Evolutionary conservation across 73 alveolate genomes (phyloP).

Genomic region (Effrenium voratum): DNA sequence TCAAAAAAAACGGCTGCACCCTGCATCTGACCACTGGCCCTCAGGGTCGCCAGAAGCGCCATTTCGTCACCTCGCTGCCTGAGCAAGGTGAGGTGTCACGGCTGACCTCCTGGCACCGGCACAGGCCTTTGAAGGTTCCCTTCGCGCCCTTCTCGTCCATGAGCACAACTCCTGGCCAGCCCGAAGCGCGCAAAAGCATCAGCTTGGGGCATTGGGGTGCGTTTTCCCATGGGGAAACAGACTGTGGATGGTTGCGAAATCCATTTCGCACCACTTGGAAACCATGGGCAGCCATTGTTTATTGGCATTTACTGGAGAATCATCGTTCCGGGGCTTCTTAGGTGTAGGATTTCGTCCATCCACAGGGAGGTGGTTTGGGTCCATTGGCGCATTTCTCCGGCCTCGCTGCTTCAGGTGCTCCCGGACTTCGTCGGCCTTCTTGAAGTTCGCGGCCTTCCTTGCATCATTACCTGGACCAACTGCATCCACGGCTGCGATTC

Average conservation of each 20-base stretch:
- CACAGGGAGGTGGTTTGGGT: too few species aligned
- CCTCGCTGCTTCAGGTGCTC: constrained; percentile 85
- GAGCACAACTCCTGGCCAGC: constrained; percentile 67
- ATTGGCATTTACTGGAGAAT: too few species aligned
- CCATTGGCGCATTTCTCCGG: not conserved
- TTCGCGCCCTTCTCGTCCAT: constrained; percentile 94
- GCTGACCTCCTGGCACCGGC: not conserved
- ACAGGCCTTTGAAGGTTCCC: constrained; percentile 78
- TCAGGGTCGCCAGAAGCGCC: constrained; percentile 94
- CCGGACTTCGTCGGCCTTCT: constrained; percentile 90
- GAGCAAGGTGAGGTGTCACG: not conserved
- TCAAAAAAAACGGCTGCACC: too few species aligned
- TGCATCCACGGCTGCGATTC: too few species aligned
- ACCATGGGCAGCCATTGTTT: too few species aligned
- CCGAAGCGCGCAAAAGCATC: not conserved
- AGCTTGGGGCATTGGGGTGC: too few species aligned
- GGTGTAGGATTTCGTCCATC: too few species aligned
- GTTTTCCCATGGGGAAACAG: too few species aligned
- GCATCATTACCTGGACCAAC: constrained; percentile 62
- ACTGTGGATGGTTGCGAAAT: too few species aligned
- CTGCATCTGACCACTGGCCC: too few species aligned
- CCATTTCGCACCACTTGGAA: too few species aligned
- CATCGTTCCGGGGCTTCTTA: too few species aligned
- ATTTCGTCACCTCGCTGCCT: constrained; percentile 90
- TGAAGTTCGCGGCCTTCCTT: constrained; percentile 85